Conservation (phyloP, 1,284 basidiomycete species). For the Cryptococcus sp. region DNA sequence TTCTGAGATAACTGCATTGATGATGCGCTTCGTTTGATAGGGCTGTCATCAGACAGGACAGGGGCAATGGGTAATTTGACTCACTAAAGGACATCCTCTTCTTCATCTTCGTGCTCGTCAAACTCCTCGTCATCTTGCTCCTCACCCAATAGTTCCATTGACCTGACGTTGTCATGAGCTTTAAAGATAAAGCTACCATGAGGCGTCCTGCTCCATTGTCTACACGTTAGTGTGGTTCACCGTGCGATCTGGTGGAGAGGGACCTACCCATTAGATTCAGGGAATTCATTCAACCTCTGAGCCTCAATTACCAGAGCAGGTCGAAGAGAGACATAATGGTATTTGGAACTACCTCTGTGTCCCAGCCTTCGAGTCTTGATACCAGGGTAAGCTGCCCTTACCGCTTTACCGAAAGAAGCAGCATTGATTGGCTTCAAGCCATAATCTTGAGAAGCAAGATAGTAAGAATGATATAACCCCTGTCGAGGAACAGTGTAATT, state of each 20-base stretch:
- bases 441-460: constrained; percentile 63
- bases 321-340: constrained; percentile 57
- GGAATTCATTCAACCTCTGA: constrained; percentile 83
- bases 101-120: constrained; percentile 23
- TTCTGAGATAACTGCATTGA: neutral
- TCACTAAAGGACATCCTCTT: constrained; percentile 8
- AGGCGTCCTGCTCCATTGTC: constrained; percentile 19
- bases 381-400: constrained; percentile 82
- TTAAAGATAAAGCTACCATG: constrained; percentile 17
- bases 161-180: constrained; percentile 8
- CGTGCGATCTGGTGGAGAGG: neutral
- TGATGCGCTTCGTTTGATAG: constrained; percentile 2
- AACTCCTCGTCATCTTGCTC: constrained; percentile 31
- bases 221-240: constrained; percentile 19
- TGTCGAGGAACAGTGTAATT: constrained; percentile 61
- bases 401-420: constrained; percentile 87
- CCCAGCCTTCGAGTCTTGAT: constrained; percentile 89
- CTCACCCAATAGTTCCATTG: constrained; percentile 1
- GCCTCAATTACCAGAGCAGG: constrained; percentile 81
- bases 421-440: constrained; percentile 71
- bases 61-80: neutral
- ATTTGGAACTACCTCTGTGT: constrained; percentile 67
- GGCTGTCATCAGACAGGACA: neutral
- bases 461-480: constrained; percentile 87
- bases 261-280: constrained; percentile 47